Evolutionary conservation across 208 protist genomes (phyloP).

Genomic region (Vickermania spadyakhi): DNA sequence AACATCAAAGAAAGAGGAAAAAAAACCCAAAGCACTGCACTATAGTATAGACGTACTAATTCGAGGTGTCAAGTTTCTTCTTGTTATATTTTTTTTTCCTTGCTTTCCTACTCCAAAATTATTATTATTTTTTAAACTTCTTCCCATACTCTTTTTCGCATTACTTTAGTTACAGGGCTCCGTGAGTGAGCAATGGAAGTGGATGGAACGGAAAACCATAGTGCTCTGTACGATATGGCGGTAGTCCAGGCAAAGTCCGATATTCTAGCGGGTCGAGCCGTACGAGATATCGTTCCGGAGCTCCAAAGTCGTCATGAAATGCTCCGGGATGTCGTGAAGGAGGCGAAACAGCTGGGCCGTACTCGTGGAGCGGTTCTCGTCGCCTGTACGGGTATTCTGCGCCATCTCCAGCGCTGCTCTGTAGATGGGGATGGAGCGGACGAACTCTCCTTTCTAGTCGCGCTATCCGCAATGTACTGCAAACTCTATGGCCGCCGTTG

Average conservation of each 20-base stretch:
- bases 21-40: no score
- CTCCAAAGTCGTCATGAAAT: slow-evolving; percentile 36
- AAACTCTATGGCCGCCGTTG: not conserved
- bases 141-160: no score
- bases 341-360: slow-evolving; percentile 31
- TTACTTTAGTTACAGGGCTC: no score
- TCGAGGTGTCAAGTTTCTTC: no score
- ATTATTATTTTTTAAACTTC: no score
- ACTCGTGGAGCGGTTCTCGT: slow-evolving; percentile 23
- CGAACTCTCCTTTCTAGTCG: not conserved
- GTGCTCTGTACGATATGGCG: slow-evolving; percentile 12
- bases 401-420: slow-evolving; percentile 2
- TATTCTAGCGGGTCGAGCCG: slow-evolving; percentile 19
- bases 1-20: no score
- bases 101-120: no score
- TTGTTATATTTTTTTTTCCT: no score
- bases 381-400: slow-evolving; percentile 30
- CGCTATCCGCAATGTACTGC: not conserved
- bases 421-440: not conserved
- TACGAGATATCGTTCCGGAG: slow-evolving; percentile 22
- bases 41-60: no score
- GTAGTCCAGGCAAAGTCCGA: slow-evolving; percentile 9
- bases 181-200: no score
- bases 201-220: not conserved
- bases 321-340: slow-evolving; percentile 48